A percentile compares a stretch with the other conserved stretches of the same genome.
Evolutionary conservation across 306 rosid genomes (phyloP).

Genomic region (Ormosia semicastrata): DNA sequence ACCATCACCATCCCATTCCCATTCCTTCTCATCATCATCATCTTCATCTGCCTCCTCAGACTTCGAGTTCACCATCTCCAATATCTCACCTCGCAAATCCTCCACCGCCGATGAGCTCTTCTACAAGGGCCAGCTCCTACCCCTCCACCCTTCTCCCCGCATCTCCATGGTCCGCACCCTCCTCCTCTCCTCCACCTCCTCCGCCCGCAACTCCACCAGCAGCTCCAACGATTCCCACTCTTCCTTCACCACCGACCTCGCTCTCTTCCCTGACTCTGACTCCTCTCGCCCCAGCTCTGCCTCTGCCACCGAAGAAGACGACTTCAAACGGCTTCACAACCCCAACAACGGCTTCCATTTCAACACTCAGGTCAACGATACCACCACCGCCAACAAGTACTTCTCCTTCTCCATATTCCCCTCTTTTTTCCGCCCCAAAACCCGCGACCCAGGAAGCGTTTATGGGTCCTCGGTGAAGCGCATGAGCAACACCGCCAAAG

Average conservation of each 20-base stretch:
- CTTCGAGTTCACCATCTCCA: constrained; percentile 65
- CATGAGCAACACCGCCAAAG: constrained; percentile 52
- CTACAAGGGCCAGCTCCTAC: constrained; percentile 74
- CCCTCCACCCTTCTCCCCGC: constrained; percentile 73
- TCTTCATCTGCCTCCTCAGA: constrained; percentile 57
- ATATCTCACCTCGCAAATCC: constrained; percentile 55
- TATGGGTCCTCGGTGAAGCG: constrained; percentile 50
- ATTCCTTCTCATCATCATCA: constrained; percentile 47
- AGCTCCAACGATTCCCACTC: constrained; percentile 62
- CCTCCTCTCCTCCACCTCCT: constrained; percentile 46
- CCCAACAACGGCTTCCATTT: neutral
- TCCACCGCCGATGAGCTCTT: constrained; percentile 78
- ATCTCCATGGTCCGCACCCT: constrained; percentile 74
- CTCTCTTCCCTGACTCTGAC: constrained; percentile 46
- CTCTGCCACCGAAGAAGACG: constrained; percentile 53
- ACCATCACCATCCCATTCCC: constrained; percentile 59
- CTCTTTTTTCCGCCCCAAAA: constrained; percentile 51
- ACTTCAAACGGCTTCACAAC: constrained; percentile 40
- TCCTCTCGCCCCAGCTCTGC: constrained; percentile 65
- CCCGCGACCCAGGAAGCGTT: constrained; percentile 21
- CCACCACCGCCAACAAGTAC: constrained; percentile 37
- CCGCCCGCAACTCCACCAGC: constrained; percentile 62
- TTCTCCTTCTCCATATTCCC: constrained; percentile 62
- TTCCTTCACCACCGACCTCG: constrained; percentile 51
- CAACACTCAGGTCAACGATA: neutral